phyloP scores from a whole-genome alignment of 2,329 filamentous ascomycete species.

The Ophiocordyceps camponoti-leonardi region DNA sequence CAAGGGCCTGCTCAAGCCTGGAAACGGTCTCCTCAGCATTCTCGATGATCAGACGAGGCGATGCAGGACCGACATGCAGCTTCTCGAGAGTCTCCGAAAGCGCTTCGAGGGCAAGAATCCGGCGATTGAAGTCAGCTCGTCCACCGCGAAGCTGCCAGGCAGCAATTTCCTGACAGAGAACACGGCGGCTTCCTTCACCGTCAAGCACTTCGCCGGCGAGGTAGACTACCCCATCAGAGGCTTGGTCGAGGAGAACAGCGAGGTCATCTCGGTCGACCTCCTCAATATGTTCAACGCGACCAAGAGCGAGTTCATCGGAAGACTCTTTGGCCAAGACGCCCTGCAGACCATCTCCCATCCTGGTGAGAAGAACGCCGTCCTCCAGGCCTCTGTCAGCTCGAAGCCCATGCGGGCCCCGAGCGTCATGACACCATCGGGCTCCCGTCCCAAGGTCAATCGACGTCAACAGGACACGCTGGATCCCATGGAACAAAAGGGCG shows the following conservation, averaged over 20 bases:
- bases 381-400: conserved; percentile 92
- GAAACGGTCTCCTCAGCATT: conserved; percentile 85
- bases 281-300: conserved; percentile 85
- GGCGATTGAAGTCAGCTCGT: conserved; percentile 62
- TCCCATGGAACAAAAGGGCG: conserved; percentile 31
- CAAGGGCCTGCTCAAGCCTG: conserved; percentile 75
- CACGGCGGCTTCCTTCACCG: conserved; percentile 62
- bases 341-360: conserved; percentile 88
- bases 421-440: conserved; percentile 67
- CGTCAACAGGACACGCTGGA: conserved; percentile 25
- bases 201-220: conserved; percentile 91
- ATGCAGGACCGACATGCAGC: conserved; percentile 73
- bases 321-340: conserved; percentile 91
- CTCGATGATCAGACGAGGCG: conserved; percentile 89
- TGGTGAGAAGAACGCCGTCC: conserved; percentile 73
- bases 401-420: conserved; percentile 87
- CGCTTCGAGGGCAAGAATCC: conserved; percentile 91
- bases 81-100: conserved; percentile 79
- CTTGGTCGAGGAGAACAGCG: conserved; percentile 86
- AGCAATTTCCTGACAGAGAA: conserved; percentile 85
- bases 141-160: conserved; percentile 62
- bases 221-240: conserved; percentile 84
- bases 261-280: conserved; percentile 86
- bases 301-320: conserved; percentile 73
- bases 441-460: conserved; percentile 18